Evolutionary conservation across 75 land plant genomes (phyloP).

Genomic region (Cryptomeria japonica): DNA sequence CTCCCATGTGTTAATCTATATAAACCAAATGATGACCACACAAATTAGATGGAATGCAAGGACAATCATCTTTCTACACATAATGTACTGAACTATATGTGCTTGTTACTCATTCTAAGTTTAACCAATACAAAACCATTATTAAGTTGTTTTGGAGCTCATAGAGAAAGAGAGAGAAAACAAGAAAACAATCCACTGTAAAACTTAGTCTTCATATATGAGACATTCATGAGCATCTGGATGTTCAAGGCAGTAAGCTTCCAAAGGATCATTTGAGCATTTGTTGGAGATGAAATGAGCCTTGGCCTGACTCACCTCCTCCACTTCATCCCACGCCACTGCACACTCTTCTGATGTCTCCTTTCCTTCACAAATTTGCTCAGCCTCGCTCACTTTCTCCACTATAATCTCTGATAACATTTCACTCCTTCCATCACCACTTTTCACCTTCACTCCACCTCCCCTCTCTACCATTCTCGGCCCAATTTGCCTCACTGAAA

Average conservation of each 20-base stretch:
- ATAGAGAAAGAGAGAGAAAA: no score
- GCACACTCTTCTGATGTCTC: conserved; percentile 53
- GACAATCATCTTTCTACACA: no score
- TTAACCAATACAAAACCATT: no score
- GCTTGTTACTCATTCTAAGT: no score
- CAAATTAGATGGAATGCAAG: no score
- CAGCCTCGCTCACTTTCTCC: conserved; percentile 66
- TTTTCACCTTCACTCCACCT: conserved; percentile 20
- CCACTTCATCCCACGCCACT: conserved; percentile 89
- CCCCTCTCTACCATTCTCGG: background rate
- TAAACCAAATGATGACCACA: no score
- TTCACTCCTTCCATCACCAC: conserved; percentile 43
- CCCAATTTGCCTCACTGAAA: background rate
- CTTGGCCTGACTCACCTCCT: conserved; percentile 74
- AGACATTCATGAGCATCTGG: conserved; percentile 70
- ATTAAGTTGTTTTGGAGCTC: no score
- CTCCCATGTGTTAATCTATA: no score
- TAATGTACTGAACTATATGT: no score
- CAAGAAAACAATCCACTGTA: background rate
- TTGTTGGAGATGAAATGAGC: conserved; percentile 50
- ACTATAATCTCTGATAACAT: conserved; percentile 55
- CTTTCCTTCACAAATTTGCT: conserved; percentile 57
- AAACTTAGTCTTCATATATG: conserved; percentile 39
- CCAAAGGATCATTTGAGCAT: conserved; percentile 50
- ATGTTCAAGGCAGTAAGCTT: conserved; percentile 45